A percentile compares a stretch with the other conserved stretches of the same genome.
These are phyloP conservation scores for Sugiyamaella novakii DNA, from an alignment of 1,139 yeast genomes.

Conservation along the genomic window DNA sequence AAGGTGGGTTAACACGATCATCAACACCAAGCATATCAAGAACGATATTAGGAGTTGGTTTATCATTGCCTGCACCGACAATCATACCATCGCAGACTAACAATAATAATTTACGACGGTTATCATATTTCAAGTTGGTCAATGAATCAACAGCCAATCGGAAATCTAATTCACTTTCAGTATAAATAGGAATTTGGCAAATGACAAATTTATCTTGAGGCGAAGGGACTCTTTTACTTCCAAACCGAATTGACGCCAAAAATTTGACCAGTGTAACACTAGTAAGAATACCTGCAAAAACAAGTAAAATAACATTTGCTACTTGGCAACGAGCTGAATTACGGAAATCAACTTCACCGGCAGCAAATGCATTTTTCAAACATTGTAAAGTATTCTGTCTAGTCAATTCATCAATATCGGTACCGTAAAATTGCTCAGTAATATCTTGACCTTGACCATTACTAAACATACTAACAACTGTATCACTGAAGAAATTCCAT, in stretches of 20 bases:
- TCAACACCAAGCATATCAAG: slow-evolving; percentile 47
- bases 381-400: slow-evolving; percentile 40
- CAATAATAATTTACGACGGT: slow-evolving; percentile 44
- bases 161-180: slow-evolving; percentile 46
- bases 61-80: slow-evolving; percentile 47
- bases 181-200: slow-evolving; percentile 48
- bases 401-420: slow-evolving; percentile 33
- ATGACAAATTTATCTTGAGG: slow-evolving; percentile 46
- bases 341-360: slow-evolving; percentile 44
- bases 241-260: slow-evolving; percentile 44
- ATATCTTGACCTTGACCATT: slow-evolving; percentile 43
- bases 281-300: slow-evolving; percentile 43
- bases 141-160: slow-evolving; percentile 47
- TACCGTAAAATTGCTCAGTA: slow-evolving; percentile 34
- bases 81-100: slow-evolving; percentile 48
- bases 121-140: slow-evolving; percentile 44
- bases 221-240: slow-evolving; percentile 42
- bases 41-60: slow-evolving; percentile 46
- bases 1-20: slow-evolving; percentile 43
- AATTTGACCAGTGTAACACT: slow-evolving; percentile 45
- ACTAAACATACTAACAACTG: slow-evolving; percentile 38
- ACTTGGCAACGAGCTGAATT: slow-evolving; percentile 45
- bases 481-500: slow-evolving; percentile 42
- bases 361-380: slow-evolving; percentile 42
- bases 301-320: slow-evolving; percentile 44